phyloP scores from a whole-genome alignment of 352 stramenopile species.

The Phytopythium mirpurense region DNA sequence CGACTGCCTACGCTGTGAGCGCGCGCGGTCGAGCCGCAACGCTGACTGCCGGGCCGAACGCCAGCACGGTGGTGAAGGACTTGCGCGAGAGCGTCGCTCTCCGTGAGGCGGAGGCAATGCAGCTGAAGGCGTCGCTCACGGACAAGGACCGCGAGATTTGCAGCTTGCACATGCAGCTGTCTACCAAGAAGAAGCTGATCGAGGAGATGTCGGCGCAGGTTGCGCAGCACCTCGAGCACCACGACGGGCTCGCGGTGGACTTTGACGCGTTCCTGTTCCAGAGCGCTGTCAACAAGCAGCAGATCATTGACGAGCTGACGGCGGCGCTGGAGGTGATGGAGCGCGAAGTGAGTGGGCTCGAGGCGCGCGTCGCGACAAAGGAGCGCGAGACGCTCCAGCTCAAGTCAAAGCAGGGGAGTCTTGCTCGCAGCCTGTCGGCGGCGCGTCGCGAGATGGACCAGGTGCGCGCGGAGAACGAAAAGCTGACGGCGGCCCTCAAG shows the following conservation, averaged over 20 bases:
- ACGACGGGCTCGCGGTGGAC: slow-evolving; percentile 38
- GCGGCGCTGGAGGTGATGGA: slow-evolving; percentile 62
- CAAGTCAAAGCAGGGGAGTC: slow-evolving; percentile 42
- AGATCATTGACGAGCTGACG: slow-evolving; percentile 57
- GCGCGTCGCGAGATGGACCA: slow-evolving; percentile 49
- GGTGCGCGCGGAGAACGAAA: slow-evolving; percentile 53
- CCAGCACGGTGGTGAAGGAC: slow-evolving; percentile 12
- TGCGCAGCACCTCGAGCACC: slow-evolving; percentile 38
- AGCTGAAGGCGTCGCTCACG: slow-evolving; percentile 40
- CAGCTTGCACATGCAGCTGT: slow-evolving; percentile 71
- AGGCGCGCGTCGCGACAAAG: slow-evolving; percentile 46
- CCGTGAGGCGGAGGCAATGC: slow-evolving; percentile 34
- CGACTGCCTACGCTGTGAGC: slow-evolving; percentile 9
- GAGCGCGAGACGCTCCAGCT: slow-evolving; percentile 50
- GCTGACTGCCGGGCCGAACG: not conserved
- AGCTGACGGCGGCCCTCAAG: slow-evolving; percentile 39
- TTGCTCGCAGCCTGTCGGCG: slow-evolving; percentile 40
- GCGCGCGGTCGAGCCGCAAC: not conserved
- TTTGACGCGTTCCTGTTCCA: slow-evolving; percentile 77
- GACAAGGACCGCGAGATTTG: slow-evolving; percentile 85
- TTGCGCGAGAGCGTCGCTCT: slow-evolving; percentile 23
- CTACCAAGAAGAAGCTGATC: slow-evolving; percentile 75
- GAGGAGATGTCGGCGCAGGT: slow-evolving; percentile 69
- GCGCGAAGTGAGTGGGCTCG: slow-evolving; percentile 54
- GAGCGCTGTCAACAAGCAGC: slow-evolving; percentile 63